Evolutionary conservation across 768 basidiomycete species (phyloP).

Genomic region (Leccinum truebloodii): DNA sequence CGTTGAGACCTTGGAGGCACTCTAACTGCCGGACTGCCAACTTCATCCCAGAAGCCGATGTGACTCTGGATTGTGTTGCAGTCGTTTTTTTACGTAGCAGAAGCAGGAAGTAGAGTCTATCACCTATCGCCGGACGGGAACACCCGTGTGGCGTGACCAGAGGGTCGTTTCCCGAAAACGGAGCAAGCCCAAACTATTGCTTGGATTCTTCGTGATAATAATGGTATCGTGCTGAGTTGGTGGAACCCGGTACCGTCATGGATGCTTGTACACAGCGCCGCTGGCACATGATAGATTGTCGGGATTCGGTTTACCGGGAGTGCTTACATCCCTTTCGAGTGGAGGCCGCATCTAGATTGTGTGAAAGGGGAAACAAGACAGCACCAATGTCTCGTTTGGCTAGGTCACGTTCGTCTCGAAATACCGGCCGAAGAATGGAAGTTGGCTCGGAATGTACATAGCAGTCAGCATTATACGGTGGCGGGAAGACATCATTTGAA

Average conservation of each 20-base stretch:
- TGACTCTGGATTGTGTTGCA: neutral
- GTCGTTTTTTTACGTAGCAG: neutral
- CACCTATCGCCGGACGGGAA: neutral
- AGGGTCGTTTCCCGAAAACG: no score
- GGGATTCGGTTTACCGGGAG: no score
- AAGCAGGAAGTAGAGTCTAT: neutral
- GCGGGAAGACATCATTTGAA: neutral
- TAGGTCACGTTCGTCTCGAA: neutral
- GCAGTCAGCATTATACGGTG: no score
- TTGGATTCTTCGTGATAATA: neutral
- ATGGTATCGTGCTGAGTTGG: neutral
- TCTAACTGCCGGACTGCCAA: neutral
- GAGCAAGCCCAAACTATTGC: no score
- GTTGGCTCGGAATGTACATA: neutral
- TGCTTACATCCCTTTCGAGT: no score
- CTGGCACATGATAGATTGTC: no score
- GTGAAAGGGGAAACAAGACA: no score
- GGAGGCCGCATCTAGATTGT: no score
- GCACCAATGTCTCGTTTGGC: neutral
- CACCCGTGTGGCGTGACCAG: neutral
- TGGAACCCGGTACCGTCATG: neutral
- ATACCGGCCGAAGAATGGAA: neutral
- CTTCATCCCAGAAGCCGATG: neutral
- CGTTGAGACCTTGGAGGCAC: neutral
- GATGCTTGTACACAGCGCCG: neutral